Conservation (phyloP, 257 asterid species). For the Cinchona pubescens region DNA sequence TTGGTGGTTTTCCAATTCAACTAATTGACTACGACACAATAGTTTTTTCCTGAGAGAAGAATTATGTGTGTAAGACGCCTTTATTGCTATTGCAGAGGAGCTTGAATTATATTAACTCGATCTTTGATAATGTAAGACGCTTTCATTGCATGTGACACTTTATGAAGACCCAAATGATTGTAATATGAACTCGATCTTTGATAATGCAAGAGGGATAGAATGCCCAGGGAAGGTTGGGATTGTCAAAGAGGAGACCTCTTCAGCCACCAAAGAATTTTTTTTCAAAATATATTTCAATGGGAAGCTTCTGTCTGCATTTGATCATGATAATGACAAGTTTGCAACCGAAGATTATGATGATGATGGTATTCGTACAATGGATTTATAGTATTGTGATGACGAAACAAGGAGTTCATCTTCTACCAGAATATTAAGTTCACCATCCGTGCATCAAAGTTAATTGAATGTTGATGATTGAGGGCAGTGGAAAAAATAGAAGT, state of each 20-base stretch:
- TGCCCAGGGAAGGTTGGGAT: conserved; percentile 11
- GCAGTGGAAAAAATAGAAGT: no score
- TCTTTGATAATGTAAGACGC: no score
- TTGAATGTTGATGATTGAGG: no score
- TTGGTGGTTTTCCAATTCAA: conserved; percentile 85
- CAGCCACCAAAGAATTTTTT: conserved; percentile 16
- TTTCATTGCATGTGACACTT: conserved; percentile 80
- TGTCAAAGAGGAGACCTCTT: conserved; percentile 10
- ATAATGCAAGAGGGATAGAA: conserved; percentile 26
- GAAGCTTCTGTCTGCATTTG: conserved; percentile 35
- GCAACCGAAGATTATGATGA: conserved; percentile 29
- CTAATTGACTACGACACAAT: conserved; percentile 69
- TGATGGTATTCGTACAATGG: conserved; percentile 2
- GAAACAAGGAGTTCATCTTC: no score
- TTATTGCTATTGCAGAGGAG: conserved; percentile 85
- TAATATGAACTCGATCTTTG: conserved; percentile 51
- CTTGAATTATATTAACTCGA: conserved; percentile 79
- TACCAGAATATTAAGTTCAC: no score
- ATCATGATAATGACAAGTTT: conserved; percentile 22
- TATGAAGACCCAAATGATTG: conserved; percentile 74
- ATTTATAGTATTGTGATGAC: conserved; percentile 28
- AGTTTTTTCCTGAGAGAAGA: conserved; percentile 76
- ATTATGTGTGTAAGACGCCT: conserved; percentile 76
- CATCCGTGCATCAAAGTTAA: no score
- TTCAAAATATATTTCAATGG: conserved; percentile 18